Conservation (phyloP, 208 protist genomes). For the Leishmania tarentolae region DNA sequence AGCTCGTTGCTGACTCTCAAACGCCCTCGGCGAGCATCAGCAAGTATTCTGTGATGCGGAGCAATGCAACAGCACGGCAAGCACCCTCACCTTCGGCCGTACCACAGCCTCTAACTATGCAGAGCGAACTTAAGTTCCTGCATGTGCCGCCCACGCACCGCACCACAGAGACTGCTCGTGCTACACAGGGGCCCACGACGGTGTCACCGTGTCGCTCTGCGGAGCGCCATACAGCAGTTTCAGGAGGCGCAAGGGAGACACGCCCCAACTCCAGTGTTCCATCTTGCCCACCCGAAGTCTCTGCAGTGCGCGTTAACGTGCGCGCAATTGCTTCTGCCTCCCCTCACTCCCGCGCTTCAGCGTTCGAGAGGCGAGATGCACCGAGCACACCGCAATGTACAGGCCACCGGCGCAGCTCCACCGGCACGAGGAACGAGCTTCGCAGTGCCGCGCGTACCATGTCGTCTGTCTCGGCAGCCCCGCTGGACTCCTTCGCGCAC, state of each 20-base stretch:
- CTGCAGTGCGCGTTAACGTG: background rate
- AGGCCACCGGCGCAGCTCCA: background rate
- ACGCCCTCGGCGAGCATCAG: background rate
- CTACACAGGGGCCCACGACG: background rate
- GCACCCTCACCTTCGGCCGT: background rate
- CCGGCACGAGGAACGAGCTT: background rate
- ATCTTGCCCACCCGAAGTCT: background rate
- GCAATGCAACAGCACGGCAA: background rate
- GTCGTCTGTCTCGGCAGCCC: background rate
- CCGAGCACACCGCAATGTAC: background rate
- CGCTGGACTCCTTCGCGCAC: background rate
- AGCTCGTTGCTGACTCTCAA: background rate
- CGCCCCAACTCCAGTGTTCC: background rate
- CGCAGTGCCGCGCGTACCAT: background rate
- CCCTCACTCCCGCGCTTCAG: slow-evolving; percentile 1
- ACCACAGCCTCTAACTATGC: background rate
- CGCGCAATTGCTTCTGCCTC: slow-evolving; percentile 4
- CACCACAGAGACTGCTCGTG: background rate
- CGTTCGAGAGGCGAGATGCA: background rate
- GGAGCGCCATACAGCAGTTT: too few species aligned
- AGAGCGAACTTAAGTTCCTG: background rate
- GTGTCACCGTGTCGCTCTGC: background rate
- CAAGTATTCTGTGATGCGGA: background rate
- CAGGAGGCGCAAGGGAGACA: background rate
- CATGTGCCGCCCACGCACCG: background rate